Base-by-base conservation (phyloP, 1,139 yeast genomes). In the Casaregolazyma suthepensis region DNA sequence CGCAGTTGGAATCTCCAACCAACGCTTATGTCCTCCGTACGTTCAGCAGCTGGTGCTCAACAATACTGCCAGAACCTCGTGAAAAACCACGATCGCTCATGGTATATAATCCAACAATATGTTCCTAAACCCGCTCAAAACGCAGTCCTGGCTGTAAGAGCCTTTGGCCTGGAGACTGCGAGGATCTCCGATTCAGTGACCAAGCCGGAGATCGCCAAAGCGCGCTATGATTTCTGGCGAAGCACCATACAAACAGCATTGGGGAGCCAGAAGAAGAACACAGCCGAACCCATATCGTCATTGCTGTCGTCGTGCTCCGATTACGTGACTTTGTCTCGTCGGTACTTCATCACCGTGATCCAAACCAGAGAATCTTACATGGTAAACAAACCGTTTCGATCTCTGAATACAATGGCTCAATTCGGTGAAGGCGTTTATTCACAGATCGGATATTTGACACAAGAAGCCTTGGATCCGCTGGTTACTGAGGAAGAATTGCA, bases 381-480 rank as follows among this genome's bases (percentile, higher is more conserved):
- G 45, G 71, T 73, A 31, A 72, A 74, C 46, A 74, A 74, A 7
- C 73, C 76, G 31, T 83, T 87, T 59, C 68, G 75, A 12, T 73
- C 75, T 12, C 65, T 78, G 1, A 82, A 83, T 50, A 82, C 80
- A 44, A 76, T 88, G 57, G 86, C 91, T 55, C 78, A 89, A 0
- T 84, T 80, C 63, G 96, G 96, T 1, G 96, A 88, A 66, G 94
- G 94, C 0, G 81, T 87, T 0, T 79, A 78, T 60, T 85, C 95
- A 0, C 94, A 87, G 65, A 71, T 86, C 61, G 83, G 83, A 61
- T 88, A 88, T 61, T 69, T 83, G 13, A 74, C 82, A 1, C 90
- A 85, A 61, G 85, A 83, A 10, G 69, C 82, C 17, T 65, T 86
- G 29, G 72, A 84, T 46, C 80, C 88, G 1, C 74, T 83, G 5